Evolutionary conservation across 2,329 filamentous ascomycete genomes (phyloP).

Genomic region (Clarireedia sp.): DNA sequence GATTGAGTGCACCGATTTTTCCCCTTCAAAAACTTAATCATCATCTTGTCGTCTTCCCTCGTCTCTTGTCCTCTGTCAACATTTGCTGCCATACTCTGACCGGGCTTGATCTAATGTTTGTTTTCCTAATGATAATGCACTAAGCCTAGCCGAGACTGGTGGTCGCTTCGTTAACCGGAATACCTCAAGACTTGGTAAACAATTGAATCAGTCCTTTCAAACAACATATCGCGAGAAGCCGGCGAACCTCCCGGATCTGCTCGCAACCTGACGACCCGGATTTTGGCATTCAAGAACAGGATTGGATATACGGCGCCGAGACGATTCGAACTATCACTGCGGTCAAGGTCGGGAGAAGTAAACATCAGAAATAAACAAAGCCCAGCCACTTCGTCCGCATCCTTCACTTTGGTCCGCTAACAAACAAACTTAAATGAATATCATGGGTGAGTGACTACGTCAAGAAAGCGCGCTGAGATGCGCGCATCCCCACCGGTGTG

Average conservation of each 20-base stretch:
- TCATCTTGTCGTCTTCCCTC: too few species aligned
- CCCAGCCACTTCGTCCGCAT: conserved; percentile 16
- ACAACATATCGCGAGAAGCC: conserved; percentile 8
- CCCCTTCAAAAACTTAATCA: too few species aligned
- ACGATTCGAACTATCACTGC: neutral
- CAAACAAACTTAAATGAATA: conserved; percentile 10
- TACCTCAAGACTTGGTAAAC: conserved; percentile 9
- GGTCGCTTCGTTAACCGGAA: conserved; percentile 11
- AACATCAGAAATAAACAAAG: conserved; percentile 19
- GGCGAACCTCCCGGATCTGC: neutral
- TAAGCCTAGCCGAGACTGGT: conserved; percentile 1
- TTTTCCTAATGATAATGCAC: conserved; percentile 1
- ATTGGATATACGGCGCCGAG: neutral
- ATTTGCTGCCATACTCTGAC: too few species aligned
- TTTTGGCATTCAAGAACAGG: conserved; percentile 1
- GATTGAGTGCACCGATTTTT: too few species aligned
- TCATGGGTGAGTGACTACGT: conserved; percentile 24
- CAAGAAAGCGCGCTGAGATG: conserved; percentile 3
- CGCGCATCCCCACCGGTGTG: neutral
- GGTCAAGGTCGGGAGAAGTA: neutral
- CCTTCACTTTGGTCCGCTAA: conserved; percentile 3
- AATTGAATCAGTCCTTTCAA: conserved; percentile 10
- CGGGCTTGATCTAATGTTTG: conserved; percentile 3
- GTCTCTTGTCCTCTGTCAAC: too few species aligned
- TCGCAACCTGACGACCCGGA: neutral